Evolutionary conservation across 331 rosid genomes (phyloP).

Genomic region (Rhamnella rubrinervis): DNA sequence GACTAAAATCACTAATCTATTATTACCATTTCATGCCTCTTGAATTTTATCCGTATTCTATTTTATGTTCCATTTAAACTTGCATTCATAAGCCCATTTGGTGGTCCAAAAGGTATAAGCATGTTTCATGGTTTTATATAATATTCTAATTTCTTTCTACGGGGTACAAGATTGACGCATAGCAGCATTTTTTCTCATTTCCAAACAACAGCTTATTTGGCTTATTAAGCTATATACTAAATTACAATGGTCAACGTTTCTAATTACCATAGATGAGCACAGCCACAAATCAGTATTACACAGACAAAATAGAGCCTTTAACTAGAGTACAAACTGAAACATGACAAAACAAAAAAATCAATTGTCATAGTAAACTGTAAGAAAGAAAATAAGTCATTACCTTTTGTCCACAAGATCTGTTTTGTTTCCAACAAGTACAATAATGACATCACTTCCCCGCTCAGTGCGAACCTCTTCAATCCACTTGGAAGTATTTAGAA

Average conservation of each 20-base stretch:
- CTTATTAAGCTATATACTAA: too few relatives aligned
- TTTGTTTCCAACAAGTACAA: conserved; percentile 90
- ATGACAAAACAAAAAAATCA: neutral
- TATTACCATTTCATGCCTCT: too few relatives aligned
- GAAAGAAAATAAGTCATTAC: conserved; percentile 37
- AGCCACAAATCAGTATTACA: neutral
- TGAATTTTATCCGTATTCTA: too few relatives aligned
- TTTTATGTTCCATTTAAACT: too few relatives aligned
- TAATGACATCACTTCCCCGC: conserved; percentile 88
- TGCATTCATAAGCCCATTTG: too few relatives aligned
- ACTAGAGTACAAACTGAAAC: neutral
- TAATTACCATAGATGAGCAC: too few relatives aligned
- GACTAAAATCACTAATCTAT: too few relatives aligned
- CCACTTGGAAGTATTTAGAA: conserved; percentile 84
- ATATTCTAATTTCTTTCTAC: too few relatives aligned
- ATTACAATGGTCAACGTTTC: too few relatives aligned
- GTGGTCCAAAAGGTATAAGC: too few relatives aligned
- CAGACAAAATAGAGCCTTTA: neutral
- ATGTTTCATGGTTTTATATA: too few relatives aligned
- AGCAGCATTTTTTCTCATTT: neutral
- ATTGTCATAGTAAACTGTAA: neutral
- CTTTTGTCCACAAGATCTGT: conserved; percentile 96
- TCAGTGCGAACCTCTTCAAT: conserved; percentile 94
- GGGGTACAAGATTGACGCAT: too few relatives aligned
- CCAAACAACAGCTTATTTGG: neutral